These are phyloP conservation scores for Spiromastix sp. DNA, from an alignment of 2,329 filamentous ascomycete species.

Conservation along the genomic window DNA sequence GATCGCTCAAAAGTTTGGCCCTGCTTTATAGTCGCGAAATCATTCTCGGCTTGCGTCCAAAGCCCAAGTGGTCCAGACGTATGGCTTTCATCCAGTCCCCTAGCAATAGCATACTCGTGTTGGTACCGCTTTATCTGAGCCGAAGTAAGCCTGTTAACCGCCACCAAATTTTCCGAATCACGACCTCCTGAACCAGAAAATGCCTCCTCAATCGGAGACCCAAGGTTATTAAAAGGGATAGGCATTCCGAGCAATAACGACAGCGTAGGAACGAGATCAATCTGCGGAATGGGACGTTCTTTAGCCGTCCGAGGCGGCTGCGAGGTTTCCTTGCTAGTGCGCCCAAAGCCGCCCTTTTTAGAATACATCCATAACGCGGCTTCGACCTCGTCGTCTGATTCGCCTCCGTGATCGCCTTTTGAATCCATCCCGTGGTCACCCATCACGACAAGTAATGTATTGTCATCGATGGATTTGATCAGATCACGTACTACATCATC, in stretches of 20 bases:
- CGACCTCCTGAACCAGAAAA: constrained; percentile 57
- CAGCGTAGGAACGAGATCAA: constrained; percentile 88
- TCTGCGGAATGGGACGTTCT: constrained; percentile 64
- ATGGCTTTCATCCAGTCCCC: constrained; percentile 54
- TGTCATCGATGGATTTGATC: constrained; percentile 62
- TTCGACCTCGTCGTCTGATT: constrained; percentile 92
- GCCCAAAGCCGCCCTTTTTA: constrained; percentile 73
- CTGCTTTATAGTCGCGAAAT: constrained; percentile 39
- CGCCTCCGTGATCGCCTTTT: constrained; percentile 96
- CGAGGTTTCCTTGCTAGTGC: constrained; percentile 50
- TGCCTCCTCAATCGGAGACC: constrained; percentile 84
- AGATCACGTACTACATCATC: constrained; percentile 65
- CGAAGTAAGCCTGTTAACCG: constrained; percentile 64
- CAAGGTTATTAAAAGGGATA: constrained; percentile 93
- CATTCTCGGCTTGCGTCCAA: constrained; percentile 50
- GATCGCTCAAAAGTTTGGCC: constrained; percentile 21
- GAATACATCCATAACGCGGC: constrained; percentile 98
- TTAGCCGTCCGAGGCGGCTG: constrained; percentile 60
- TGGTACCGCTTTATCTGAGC: constrained; percentile 88
- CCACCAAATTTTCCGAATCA: constrained; percentile 66
- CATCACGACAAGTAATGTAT: constrained; percentile 88
- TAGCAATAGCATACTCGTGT: constrained; percentile 63
- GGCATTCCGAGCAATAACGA: constrained; percentile 80
- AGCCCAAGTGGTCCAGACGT: constrained; percentile 46
- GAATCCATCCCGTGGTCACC: constrained; percentile 98